Percentiles rank a stretch among this genome's conserved stretches.
These are phyloP conservation scores for Saccharum hybrid DNA, from an alignment of 202 grass and related monocot genomes.

Conservation along the genomic window DNA sequence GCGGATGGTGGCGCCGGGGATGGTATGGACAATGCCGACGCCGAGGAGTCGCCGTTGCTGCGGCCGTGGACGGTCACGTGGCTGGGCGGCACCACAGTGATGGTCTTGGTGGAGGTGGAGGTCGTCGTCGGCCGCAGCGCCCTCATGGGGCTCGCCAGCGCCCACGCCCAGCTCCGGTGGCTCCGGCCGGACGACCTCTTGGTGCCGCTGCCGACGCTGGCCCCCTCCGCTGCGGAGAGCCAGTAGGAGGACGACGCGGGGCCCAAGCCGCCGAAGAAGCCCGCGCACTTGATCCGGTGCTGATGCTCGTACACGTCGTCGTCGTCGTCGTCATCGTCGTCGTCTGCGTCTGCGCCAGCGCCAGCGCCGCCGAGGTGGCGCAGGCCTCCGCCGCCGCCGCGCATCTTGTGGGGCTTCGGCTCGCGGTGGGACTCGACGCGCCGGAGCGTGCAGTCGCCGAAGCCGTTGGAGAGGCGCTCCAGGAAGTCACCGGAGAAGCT, in stretches of 20 bases:
- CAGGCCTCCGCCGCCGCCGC: not conserved
- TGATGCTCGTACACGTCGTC: conserved; percentile 48
- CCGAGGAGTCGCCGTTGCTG: conserved; percentile 34
- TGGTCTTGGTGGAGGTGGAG: conserved; percentile 54
- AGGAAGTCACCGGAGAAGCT: conserved; percentile 93
- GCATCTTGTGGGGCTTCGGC: conserved; percentile 53
- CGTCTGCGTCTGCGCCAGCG: conserved; percentile 25
- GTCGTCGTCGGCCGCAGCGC: conserved; percentile 57
- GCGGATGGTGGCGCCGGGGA: not conserved
- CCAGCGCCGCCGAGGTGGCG: conserved; percentile 24
- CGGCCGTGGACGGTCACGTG: not conserved
- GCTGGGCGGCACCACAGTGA: conserved; percentile 44
- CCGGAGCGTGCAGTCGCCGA: conserved; percentile 79
- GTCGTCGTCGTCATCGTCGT: conserved; percentile 27
- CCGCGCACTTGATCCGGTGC: conserved; percentile 69
- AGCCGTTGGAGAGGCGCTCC: conserved; percentile 79
- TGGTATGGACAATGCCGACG: conserved; percentile 45
- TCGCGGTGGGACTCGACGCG: conserved; percentile 87
- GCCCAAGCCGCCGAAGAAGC: conserved; percentile 64
- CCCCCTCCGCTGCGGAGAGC: conserved; percentile 52
- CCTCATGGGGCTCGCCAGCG: conserved; percentile 80
- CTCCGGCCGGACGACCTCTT: conserved; percentile 39
- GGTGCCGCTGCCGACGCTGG: conserved; percentile 14
- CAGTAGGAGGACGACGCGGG: conserved; percentile 61
- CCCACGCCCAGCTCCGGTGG: conserved; percentile 70